Evolutionary conservation across 768 basidiomycete species (phyloP), one percentile per base, ranked within the genome.

Genomic region (Leccinum ochraceum): DNA sequence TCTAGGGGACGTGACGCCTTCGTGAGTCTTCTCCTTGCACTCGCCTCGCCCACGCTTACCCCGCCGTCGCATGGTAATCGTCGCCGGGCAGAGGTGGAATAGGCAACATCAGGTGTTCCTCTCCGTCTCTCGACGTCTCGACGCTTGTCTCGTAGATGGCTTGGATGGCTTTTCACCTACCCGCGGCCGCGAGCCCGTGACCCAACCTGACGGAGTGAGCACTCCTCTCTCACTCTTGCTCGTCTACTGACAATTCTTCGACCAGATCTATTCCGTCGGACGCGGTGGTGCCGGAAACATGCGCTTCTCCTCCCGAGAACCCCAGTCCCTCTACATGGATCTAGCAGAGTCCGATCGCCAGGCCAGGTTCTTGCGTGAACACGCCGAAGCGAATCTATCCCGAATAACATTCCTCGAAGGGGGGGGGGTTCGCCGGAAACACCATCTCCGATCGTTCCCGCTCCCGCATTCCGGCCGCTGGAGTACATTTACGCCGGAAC

Each of bases 211-310:
- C 44, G 71, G 69, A 44, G 85, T 82, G 62, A 4, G 76, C 65
- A 14, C 4, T 42, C 22, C 6, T 6, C 11, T 16, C 14, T 46
- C 48, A 49, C 6, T 49, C 6, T 14, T 4, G 1, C 3, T 9
- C n/a, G 44, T 20, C 7, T 32, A 14, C 39, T 60, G 30, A 62
- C 37, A 11, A 1, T 3, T 37, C 17, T 9, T 6, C 53, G n/a
- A 30, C 22, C 44, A 64, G 65, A n/a, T 64, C 63, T 78, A 76
- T 63, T 86, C 84, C 20, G 81, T 82, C 50, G 94, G 94, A 11
- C 85, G 92, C 55, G 93, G 93, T 28, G 94, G 93, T 16, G 83
- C 83, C 7, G 94, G 92, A 13, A 95, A 95, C 79, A 86, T 95
- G 53, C 86, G 90, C 59, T 89, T 90, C 2, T 86, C 86, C 0